These are phyloP conservation scores for Haplographium delicatum DNA, from an alignment of 495 filamentous ascomycete species.

Conservation along the genomic window DNA sequence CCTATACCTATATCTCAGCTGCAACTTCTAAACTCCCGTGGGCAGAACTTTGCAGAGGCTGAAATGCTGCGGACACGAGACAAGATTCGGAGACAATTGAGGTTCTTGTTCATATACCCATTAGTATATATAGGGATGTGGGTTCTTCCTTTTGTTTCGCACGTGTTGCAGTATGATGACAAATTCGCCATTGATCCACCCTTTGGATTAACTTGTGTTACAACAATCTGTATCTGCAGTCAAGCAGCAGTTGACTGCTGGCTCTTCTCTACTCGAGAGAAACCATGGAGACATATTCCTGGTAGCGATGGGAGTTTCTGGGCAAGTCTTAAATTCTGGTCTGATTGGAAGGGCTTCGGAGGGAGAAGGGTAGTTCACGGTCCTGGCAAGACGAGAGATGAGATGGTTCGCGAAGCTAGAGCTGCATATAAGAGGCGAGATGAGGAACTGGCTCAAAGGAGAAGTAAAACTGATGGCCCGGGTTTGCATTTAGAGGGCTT, in stretches of 20 bases:
- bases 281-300: conserved; percentile 60
- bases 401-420: conserved; percentile 39
- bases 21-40: conserved; percentile 17
- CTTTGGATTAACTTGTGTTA: conserved; percentile 48
- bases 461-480: neutral
- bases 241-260: conserved; percentile 63
- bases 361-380: conserved; percentile 12
- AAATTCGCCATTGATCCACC: conserved; percentile 42
- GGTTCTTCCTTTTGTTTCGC: conserved; percentile 62
- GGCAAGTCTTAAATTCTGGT: conserved; percentile 36
- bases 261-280: conserved; percentile 60
- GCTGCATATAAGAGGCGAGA: conserved; percentile 37
- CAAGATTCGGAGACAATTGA: conserved; percentile 59
- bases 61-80: conserved; percentile 38
- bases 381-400: conserved; percentile 30
- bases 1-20: conserved; percentile 15
- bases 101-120: conserved; percentile 68
- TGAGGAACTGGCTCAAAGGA: conserved; percentile 31
- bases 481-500: neutral
- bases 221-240: conserved; percentile 42
- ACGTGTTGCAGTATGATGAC: conserved; percentile 56
- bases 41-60: conserved; percentile 23
- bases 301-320: conserved; percentile 37
- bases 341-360: conserved; percentile 33
- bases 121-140: conserved; percentile 65